These are phyloP conservation scores for Vitis riparia DNA, from an alignment of 164 flowering plant species.

Conservation along the genomic window DNA sequence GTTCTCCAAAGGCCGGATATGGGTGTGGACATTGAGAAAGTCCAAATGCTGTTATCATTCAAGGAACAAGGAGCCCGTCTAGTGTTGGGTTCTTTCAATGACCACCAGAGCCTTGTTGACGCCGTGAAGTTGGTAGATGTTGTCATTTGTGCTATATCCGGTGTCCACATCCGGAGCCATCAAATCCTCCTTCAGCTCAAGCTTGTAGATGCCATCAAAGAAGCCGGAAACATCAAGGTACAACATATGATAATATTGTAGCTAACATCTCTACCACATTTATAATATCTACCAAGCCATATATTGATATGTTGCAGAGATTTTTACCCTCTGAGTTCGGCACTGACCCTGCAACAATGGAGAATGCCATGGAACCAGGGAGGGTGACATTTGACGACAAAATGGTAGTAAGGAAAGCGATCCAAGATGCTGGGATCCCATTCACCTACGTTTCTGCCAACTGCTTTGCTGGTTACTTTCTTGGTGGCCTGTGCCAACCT, in stretches of 20 bases:
- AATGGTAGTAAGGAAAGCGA: slow-evolving; percentile 45
- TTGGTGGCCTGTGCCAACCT: slow-evolving; percentile 37
- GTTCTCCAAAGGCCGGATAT: slow-evolving; percentile 55
- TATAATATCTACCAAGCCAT: background rate
- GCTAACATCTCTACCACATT: background rate
- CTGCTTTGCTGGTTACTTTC: slow-evolving; percentile 50
- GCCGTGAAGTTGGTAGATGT: slow-evolving; percentile 72
- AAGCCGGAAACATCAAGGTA: slow-evolving; percentile 73
- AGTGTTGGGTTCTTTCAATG: slow-evolving; percentile 48
- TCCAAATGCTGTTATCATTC: slow-evolving; percentile 50
- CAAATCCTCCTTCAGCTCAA: slow-evolving; percentile 59
- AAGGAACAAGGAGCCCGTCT: slow-evolving; percentile 58
- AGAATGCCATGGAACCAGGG: slow-evolving; percentile 45
- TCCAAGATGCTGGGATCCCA: slow-evolving; percentile 34
- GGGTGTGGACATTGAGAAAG: slow-evolving; percentile 62
- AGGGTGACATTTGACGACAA: slow-evolving; percentile 50
- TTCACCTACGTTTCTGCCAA: slow-evolving; percentile 46
- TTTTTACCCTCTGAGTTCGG: slow-evolving; percentile 57
- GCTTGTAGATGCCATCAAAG: slow-evolving; percentile 71
- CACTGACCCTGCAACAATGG: slow-evolving; percentile 43
- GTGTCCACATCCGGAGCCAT: slow-evolving; percentile 64
- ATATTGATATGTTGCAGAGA: slow-evolving; percentile 23
- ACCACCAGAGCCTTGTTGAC: slow-evolving; percentile 58
- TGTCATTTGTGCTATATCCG: slow-evolving; percentile 64
- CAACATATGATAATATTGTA: too few relatives aligned